These are phyloP conservation scores for Dovyalis caffra DNA, from an alignment of 345 rosid genomes.

Conservation along the genomic window DNA sequence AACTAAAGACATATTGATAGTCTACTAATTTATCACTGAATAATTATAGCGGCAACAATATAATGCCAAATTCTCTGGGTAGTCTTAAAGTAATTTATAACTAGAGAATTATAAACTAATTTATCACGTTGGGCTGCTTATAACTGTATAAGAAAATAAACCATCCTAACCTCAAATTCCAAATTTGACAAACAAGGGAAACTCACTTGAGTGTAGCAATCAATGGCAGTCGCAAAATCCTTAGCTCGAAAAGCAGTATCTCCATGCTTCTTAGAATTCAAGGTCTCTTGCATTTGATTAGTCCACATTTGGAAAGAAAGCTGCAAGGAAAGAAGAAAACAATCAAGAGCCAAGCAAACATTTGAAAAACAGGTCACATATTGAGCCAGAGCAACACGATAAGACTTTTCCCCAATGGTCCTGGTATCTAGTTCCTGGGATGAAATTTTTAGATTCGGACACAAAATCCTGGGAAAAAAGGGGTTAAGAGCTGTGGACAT, in stretches of 20 bases:
- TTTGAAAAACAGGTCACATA: too few species aligned
- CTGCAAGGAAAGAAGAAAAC: conserved; percentile 32
- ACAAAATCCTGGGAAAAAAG: neutral
- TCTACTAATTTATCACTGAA: neutral
- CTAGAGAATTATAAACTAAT: neutral
- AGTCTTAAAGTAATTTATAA: too few species aligned
- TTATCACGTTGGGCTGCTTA: neutral
- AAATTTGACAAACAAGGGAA: neutral
- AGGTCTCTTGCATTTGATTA: conserved; percentile 86
- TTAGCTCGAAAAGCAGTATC: conserved; percentile 87
- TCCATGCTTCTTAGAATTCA: conserved; percentile 85
- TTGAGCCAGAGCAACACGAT: neutral
- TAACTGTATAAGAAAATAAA: neutral
- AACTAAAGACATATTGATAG: neutral
- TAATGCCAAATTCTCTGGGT: neutral
- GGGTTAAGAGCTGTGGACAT: neutral
- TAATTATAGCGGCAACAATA: neutral
- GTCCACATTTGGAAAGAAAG: conserved; percentile 99
- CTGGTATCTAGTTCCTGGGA: neutral
- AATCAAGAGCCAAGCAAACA: neutral
- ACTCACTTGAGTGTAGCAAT: conserved; percentile 74
- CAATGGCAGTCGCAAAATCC: conserved; percentile 72
- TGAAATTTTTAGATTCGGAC: neutral
- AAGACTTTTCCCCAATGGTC: neutral
- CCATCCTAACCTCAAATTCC: neutral